Evolutionary conservation across 768 basidiomycete species (phyloP).

Genomic region (Roridomyces roridus): DNA sequence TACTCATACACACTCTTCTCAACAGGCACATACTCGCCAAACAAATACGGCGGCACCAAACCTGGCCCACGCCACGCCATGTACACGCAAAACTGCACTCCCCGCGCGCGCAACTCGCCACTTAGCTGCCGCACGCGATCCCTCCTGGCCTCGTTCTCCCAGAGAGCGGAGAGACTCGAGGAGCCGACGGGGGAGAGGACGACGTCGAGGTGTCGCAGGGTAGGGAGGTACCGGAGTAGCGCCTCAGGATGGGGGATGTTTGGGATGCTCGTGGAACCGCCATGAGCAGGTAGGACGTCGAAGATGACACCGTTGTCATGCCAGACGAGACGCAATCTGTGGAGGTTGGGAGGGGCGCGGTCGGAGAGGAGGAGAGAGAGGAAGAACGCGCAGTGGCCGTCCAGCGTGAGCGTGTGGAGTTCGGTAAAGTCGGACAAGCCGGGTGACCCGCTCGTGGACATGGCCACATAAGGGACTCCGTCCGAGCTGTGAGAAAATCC

Average conservation of each 20-base stretch:
- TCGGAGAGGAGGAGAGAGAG: conserved; percentile 5
- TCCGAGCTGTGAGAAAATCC: no score
- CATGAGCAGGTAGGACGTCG: background rate
- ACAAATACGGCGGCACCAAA: no score
- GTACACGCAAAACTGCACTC: no score
- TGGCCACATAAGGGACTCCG: no score
- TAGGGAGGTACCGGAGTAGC: conserved; percentile 3
- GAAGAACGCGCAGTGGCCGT: background rate
- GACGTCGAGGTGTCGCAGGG: conserved; percentile 5
- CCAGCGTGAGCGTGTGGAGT: background rate
- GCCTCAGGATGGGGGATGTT: background rate
- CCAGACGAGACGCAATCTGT: background rate
- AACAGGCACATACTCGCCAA: no score
- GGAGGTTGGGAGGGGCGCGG: conserved; percentile 1
- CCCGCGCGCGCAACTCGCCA: no score
- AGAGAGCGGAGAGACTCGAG: background rate
- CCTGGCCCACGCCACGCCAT: no score
- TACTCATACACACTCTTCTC: no score
- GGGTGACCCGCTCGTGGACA: no score
- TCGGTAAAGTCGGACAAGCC: conserved; percentile 3
- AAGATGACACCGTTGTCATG: background rate
- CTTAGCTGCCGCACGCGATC: no score
- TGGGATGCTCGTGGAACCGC: background rate
- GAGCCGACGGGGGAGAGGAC: background rate
- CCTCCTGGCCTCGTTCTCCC: no score